Percentiles rank a stretch among this genome's conserved stretches.
These are phyloP conservation scores for Gastrolobium bilobum DNA, from an alignment of 306 rosid genomes.

Conservation along the genomic window DNA sequence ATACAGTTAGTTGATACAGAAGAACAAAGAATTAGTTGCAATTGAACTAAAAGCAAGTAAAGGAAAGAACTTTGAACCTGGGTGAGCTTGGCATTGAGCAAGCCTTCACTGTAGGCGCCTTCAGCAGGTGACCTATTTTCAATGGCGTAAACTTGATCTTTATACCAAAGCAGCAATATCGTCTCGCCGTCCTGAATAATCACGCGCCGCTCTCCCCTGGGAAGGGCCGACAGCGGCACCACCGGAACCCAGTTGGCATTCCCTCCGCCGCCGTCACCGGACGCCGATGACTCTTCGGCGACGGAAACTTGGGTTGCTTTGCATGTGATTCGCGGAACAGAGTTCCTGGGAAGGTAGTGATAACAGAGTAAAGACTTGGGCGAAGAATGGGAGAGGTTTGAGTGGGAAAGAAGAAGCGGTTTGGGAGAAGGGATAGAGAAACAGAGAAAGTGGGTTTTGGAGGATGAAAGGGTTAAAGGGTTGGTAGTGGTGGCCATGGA, in stretches of 20 bases:
- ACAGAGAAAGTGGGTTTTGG: constrained; percentile 45
- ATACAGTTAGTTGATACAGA: no score
- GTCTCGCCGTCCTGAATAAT: constrained; percentile 81
- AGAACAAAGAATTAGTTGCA: no score
- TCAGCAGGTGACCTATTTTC: constrained; percentile 97
- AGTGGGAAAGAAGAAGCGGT: constrained; percentile 34
- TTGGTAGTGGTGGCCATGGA: constrained; percentile 62
- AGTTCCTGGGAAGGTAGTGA: background rate
- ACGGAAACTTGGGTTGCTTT: constrained; percentile 78
- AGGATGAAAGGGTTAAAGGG: constrained; percentile 55
- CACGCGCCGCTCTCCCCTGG: constrained; percentile 91
- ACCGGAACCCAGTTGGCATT: constrained; percentile 82
- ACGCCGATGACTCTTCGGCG: constrained; percentile 65
- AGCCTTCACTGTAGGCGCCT: constrained; percentile 93
- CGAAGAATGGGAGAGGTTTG: background rate
- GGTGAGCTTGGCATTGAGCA: constrained; percentile 93
- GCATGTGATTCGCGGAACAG: constrained; percentile 50
- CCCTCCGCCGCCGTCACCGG: constrained; percentile 52
- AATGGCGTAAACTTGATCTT: constrained; percentile 78
- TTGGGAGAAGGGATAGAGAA: constrained; percentile 8
- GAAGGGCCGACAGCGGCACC: constrained; percentile 89
- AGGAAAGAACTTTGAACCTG: constrained; percentile 53
- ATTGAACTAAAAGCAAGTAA: background rate
- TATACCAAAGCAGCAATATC: constrained; percentile 84
- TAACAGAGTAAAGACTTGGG: constrained; percentile 6